Conservation (phyloP, 1,284 basidiomycete species). For the Pseudozyma tsukubaensis region DNA sequence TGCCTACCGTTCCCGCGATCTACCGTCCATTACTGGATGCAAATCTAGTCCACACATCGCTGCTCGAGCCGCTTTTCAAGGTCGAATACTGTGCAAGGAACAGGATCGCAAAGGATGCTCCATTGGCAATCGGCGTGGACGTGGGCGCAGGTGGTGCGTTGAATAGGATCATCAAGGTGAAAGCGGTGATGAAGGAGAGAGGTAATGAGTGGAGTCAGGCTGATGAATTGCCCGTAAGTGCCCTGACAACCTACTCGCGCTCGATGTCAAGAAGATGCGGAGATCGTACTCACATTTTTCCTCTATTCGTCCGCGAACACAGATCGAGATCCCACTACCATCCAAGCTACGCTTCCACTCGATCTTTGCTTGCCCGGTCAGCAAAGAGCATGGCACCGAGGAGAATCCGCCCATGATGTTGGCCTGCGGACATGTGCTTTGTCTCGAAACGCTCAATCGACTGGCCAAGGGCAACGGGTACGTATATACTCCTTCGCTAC, state of each 20-base stretch:
- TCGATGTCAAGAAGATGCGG: too few relatives aligned
- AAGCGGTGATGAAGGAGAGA: slow-evolving; percentile 88
- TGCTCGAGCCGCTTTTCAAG: slow-evolving; percentile 83
- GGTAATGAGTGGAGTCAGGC: slow-evolving; percentile 90
- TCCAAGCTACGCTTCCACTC: slow-evolving; percentile 85
- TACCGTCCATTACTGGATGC: slow-evolving; percentile 56
- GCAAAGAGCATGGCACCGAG: slow-evolving; percentile 94
- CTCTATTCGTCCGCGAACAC: slow-evolving; percentile 3
- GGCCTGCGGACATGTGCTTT: slow-evolving; percentile 80
- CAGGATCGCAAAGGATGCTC: slow-evolving; percentile 87
- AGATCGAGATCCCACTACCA: slow-evolving; percentile 94
- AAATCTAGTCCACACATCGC: slow-evolving; percentile 72
- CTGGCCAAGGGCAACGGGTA: slow-evolving; percentile 81
- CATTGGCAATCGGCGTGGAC: slow-evolving; percentile 85
- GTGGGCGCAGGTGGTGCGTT: slow-evolving; percentile 90
- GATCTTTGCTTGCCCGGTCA: slow-evolving; percentile 96
- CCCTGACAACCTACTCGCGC: too few relatives aligned
- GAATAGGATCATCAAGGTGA: slow-evolving; percentile 88
- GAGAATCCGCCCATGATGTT: slow-evolving; percentile 98
- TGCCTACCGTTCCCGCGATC: slow-evolving; percentile 41
- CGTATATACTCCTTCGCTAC: background rate
- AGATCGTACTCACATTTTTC: too few relatives aligned
- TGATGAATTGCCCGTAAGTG: slow-evolving; percentile 85
- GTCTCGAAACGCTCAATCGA: slow-evolving; percentile 55
- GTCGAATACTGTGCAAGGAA: slow-evolving; percentile 88